A percentile compares a stretch with the other conserved stretches of the same genome.
These are phyloP conservation scores for Ustilago vetiveriae DNA, from an alignment of 1,284 basidiomycete genomes.

Conservation along the genomic window DNA sequence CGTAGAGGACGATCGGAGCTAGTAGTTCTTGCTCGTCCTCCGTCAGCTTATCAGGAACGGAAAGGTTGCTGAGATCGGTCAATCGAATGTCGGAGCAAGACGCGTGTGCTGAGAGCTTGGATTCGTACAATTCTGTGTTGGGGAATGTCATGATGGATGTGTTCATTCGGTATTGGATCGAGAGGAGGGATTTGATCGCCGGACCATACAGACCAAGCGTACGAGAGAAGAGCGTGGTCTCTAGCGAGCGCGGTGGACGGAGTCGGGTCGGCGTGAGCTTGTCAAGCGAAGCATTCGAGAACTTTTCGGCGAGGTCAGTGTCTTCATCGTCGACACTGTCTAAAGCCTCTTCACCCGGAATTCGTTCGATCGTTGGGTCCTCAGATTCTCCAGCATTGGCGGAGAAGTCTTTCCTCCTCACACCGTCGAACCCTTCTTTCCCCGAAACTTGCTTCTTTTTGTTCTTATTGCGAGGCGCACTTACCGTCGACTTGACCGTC, in stretches of 20 bases:
- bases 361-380: neutral
- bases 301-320: conserved; percentile 1
- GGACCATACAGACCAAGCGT: conserved; percentile 86
- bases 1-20: conserved; percentile 87
- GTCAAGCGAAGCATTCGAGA: conserved; percentile 2
- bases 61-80: conserved; percentile 71
- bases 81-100: conserved; percentile 80
- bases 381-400: conserved; percentile 8
- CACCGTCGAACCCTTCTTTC: neutral
- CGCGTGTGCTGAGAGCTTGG: conserved; percentile 76
- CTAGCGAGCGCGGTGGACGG: conserved; percentile 78
- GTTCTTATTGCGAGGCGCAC: neutral
- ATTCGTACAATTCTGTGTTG: conserved; percentile 81
- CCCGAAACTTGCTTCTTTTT: neutral
- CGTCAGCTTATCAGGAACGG: conserved; percentile 66
- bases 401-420: conserved; percentile 9
- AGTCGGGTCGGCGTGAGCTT: conserved; percentile 62
- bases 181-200: conserved; percentile 84
- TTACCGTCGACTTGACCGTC: conserved; percentile 73
- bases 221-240: conserved; percentile 90
- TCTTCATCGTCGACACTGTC: conserved; percentile 4
- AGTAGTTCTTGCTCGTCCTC: conserved; percentile 74
- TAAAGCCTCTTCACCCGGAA: conserved; percentile 6
- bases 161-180: conserved; percentile 78
- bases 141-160: conserved; percentile 85